A percentile compares a stretch with the other conserved stretches of the same genome.
These are phyloP conservation scores for Parastagonospora nodorum DNA, from an alignment of 2,329 filamentous ascomycete genomes.

Conservation along the genomic window DNA sequence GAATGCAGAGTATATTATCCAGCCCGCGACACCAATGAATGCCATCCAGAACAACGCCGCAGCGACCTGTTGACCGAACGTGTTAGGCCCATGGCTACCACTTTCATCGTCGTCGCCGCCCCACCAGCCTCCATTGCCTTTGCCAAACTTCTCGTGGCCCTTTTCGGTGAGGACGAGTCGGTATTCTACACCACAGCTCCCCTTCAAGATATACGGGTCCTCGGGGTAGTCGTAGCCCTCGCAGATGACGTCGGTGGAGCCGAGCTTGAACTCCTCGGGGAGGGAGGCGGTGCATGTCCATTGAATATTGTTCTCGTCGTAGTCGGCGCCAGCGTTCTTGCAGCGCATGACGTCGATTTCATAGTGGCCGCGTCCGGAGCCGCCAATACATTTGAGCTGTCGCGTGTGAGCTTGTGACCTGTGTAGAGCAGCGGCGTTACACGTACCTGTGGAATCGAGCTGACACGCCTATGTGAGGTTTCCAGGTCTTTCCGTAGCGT, in stretches of 20 bases:
- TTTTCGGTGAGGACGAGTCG: slow-evolving; percentile 75
- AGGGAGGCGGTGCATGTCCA: slow-evolving; percentile 82
- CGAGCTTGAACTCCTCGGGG: slow-evolving; percentile 72
- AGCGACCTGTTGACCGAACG: slow-evolving; percentile 33
- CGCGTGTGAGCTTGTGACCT: too few relatives aligned
- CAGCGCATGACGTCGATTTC: slow-evolving; percentile 84
- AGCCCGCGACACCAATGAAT: slow-evolving; percentile 64
- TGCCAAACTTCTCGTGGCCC: slow-evolving; percentile 73
- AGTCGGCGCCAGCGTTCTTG: slow-evolving; percentile 81
- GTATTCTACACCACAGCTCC: slow-evolving; percentile 93
- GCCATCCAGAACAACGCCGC: slow-evolving; percentile 63
- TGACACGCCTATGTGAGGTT: slow-evolving; percentile 77
- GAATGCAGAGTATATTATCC: slow-evolving; percentile 66
- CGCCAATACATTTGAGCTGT: slow-evolving; percentile 75
- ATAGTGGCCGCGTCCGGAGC: slow-evolving; percentile 66
- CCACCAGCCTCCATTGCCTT: slow-evolving; percentile 50
- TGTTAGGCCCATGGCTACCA: slow-evolving; percentile 44
- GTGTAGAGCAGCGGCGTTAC: background rate
- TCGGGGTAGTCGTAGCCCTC: slow-evolving; percentile 80
- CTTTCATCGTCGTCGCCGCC: slow-evolving; percentile 46
- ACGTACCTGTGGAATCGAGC: slow-evolving; percentile 66
- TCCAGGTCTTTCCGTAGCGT: slow-evolving; percentile 72
- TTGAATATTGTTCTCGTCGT: slow-evolving; percentile 81
- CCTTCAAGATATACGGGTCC: slow-evolving; percentile 86
- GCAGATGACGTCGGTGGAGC: slow-evolving; percentile 86